Base-by-base conservation (phyloP, 78 protist genomes). In the Dictyostelium firmibasis region DNA sequence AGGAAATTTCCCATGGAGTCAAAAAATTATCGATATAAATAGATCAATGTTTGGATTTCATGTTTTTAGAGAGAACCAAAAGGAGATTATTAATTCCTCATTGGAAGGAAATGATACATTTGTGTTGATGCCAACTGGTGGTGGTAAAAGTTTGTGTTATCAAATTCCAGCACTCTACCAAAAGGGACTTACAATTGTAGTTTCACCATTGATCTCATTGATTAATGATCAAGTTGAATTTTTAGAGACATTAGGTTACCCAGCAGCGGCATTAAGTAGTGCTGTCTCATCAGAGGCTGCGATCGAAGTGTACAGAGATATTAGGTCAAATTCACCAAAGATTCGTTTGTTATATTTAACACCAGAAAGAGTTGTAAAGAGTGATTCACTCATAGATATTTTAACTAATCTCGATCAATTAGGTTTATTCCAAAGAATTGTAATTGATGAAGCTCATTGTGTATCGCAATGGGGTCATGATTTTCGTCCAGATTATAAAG, bases 91-190 rank as follows among this genome's bases (percentile, higher is more conserved):
- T 77, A 98, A 98, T 79, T 98, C 99, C 2, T 36, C 96, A 11
- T 64, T 99, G 97, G 25, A 93, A 20, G 89, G 94, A 0, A 27
- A 79, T 13, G 99, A 99, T 74, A 69, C 74, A 33, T 97, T 99
- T 64, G 99, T 99, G 31, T 75, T 99, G 67, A 96, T 99, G 98
- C 99, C 99, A 47, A 99, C 99, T 11, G 99, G 99, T 27, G 99
- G 99, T 6, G 99, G 99, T 47, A 99, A 99, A 95, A 76, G 96
- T 20, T 97, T 99, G 6, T 95, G 98, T 91, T 99, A 96, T 85
- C 94, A 89, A 69, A 81, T 89, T 2, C 94, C 94, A 10, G 94
- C 87, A 23, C 14, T 81, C 0, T 29, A 14, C 33, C 81, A 53
- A 18, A 43, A 62, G 10, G 94, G 94, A 27, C 43, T 89, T 5